Percentiles rank a stretch among this genome's conserved stretches.
Evolutionary conservation across 2,329 filamentous ascomycete species (phyloP).

Genomic region (Fusarium subtropicale): DNA sequence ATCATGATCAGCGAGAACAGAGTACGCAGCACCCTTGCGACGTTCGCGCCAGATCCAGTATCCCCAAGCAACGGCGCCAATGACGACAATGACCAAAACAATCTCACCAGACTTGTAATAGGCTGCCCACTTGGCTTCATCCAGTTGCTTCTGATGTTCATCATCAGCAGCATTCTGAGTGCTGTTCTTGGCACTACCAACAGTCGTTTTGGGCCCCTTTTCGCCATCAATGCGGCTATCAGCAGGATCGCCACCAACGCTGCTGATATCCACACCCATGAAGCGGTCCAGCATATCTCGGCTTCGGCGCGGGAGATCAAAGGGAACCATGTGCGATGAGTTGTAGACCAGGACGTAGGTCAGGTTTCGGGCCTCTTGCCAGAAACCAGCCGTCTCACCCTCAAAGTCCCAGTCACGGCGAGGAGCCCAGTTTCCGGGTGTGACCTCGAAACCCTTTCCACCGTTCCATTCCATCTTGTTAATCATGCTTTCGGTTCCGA

Average conservation of each 20-base stretch:
- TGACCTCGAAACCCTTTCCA: slow-evolving; percentile 88
- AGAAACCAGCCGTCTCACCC: slow-evolving; percentile 86
- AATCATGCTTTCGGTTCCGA: slow-evolving; percentile 92
- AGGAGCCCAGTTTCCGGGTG: slow-evolving; percentile 90
- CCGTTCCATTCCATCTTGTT: slow-evolving; percentile 92
- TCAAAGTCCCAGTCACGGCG: slow-evolving; percentile 95
- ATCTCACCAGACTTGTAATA: slow-evolving; percentile 90
- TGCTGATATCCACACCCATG: slow-evolving; percentile 90
- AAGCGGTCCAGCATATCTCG: slow-evolving; percentile 98
- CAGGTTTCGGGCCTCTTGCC: slow-evolving; percentile 93
- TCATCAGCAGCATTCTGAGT: slow-evolving; percentile 67
- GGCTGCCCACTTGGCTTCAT: slow-evolving; percentile 87
- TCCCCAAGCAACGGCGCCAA: slow-evolving; percentile 80
- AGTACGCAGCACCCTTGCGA: slow-evolving; percentile 66
- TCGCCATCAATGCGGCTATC: slow-evolving; percentile 89
- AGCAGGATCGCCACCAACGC: slow-evolving; percentile 82
- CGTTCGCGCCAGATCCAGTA: slow-evolving; percentile 75
- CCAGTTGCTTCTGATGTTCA: slow-evolving; percentile 73
- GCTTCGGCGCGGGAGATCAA: slow-evolving; percentile 86
- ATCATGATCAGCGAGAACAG: slow-evolving; percentile 59
- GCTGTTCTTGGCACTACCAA: slow-evolving; percentile 73
- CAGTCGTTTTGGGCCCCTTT: slow-evolving; percentile 80
- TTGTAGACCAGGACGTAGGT: slow-evolving; percentile 98
- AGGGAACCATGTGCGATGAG: slow-evolving; percentile 97
- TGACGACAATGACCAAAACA: slow-evolving; percentile 82